These are phyloP conservation scores for Exutisphaerella laricina DNA, from an alignment of 2,329 filamentous ascomycete species.

Conservation along the genomic window DNA sequence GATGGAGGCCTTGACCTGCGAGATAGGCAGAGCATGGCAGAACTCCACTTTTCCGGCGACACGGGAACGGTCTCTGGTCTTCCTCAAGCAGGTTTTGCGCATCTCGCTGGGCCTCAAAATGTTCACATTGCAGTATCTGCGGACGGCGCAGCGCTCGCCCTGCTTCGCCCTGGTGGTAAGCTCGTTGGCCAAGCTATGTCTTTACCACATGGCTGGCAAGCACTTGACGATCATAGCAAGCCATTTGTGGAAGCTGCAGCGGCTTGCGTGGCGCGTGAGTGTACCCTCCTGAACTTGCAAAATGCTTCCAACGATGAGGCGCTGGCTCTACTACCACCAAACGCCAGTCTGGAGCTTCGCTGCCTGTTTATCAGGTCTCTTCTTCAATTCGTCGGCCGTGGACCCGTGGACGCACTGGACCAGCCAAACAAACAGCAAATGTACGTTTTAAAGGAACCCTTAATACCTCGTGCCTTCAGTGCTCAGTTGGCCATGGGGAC, in stretches of 20 bases:
- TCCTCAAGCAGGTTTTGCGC: constrained; percentile 72
- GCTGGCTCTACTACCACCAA: constrained; percentile 38
- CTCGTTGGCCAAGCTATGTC: constrained; percentile 32
- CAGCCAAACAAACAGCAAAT: constrained; percentile 54
- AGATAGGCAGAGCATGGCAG: constrained; percentile 66
- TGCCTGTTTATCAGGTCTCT: constrained; percentile 61
- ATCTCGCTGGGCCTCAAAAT: constrained; percentile 55
- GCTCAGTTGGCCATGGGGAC: constrained; percentile 75
- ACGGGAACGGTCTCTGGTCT: constrained; percentile 62
- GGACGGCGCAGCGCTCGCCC: constrained; percentile 43
- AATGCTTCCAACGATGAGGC: constrained; percentile 47
- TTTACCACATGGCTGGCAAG: constrained; percentile 28
- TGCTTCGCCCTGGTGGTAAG: constrained; percentile 40
- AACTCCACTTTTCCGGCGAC: constrained; percentile 57
- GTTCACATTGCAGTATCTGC: constrained; percentile 44
- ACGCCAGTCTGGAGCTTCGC: constrained; percentile 51
- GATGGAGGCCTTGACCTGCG: constrained; percentile 78
- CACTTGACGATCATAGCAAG: constrained; percentile 26
- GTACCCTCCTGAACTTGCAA: constrained; percentile 34
- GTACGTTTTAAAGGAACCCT: constrained; percentile 64
- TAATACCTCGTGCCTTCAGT: constrained; percentile 70
- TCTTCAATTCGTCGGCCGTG: constrained; percentile 63
- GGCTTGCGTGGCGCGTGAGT: constrained; percentile 32
- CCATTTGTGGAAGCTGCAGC: constrained; percentile 29
- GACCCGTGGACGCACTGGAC: constrained; percentile 70